Percentiles rank a stretch among this genome's conserved stretches.
phyloP scores from a whole-genome alignment of 768 basidiomycete species.

The Termitomyces sp. region DNA sequence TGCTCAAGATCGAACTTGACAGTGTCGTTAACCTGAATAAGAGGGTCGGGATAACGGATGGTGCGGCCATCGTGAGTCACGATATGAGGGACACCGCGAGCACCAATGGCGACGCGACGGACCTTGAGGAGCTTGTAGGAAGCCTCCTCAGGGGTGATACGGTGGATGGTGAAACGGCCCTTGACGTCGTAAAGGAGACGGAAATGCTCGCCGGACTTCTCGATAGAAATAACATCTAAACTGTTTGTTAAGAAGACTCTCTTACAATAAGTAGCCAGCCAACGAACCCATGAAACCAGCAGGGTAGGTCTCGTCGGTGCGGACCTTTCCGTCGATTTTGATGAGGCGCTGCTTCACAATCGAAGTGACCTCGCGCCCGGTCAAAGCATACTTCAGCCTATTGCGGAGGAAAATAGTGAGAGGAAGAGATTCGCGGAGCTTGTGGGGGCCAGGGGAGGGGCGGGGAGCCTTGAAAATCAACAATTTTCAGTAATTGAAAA shows the following conservation, averaged over 20 bases:
- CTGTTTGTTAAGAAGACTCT: slow-evolving; percentile 4
- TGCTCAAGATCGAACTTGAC: slow-evolving; percentile 96
- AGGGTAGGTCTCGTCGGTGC: slow-evolving; percentile 96
- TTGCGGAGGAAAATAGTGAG: slow-evolving; percentile 97
- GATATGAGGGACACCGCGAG: slow-evolving; percentile 92
- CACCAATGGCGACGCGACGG: slow-evolving; percentile 85
- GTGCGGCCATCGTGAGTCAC: slow-evolving; percentile 99
- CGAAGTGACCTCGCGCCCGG: slow-evolving; percentile 90
- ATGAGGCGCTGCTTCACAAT: slow-evolving; percentile 96
- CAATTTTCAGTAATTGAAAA: slow-evolving; percentile 2
- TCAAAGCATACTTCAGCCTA: slow-evolving; percentile 98
- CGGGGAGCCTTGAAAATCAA: slow-evolving; percentile 71
- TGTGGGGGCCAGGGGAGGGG: slow-evolving; percentile 98
- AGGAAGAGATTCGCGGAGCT: slow-evolving; percentile 97
- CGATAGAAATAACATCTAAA: slow-evolving; percentile 91
- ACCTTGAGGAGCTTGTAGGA: slow-evolving; percentile 96
- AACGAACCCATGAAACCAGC: slow-evolving; percentile 93
- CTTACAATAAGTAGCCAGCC: neutral
- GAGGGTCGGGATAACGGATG: slow-evolving; percentile 98
- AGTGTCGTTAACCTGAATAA: slow-evolving; percentile 94
- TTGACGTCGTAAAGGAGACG: slow-evolving; percentile 99
- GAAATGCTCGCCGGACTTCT: slow-evolving; percentile 99
- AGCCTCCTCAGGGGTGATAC: slow-evolving; percentile 97
- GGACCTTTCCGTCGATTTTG: slow-evolving; percentile 98
- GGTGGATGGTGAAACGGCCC: slow-evolving; percentile 99